A percentile compares a stretch with the other conserved stretches of the same genome.
Conservation (phyloP, 768 basidiomycete genomes). For the Lactifluus piperatus region DNA sequence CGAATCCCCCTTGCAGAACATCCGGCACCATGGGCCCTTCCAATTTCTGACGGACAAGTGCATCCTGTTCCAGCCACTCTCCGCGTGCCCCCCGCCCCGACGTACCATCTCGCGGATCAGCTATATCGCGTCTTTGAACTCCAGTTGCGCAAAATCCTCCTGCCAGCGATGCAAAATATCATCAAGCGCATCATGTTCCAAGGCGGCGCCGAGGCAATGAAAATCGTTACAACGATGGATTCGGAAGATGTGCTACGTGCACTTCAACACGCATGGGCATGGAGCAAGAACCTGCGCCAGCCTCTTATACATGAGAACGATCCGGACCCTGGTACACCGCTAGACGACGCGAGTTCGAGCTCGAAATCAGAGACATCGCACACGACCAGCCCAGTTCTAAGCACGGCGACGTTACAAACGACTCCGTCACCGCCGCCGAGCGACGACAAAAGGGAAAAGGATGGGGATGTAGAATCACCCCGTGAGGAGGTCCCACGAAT, state of each 20-base stretch:
- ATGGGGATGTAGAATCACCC: constrained; percentile 26
- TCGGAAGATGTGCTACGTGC: constrained; percentile 52
- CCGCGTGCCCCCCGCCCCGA: constrained; percentile 48
- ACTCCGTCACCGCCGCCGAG: constrained; percentile 66
- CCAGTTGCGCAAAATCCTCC: constrained; percentile 50
- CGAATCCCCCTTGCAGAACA: constrained; percentile 26
- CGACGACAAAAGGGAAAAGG: constrained; percentile 31
- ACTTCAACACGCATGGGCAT: constrained; percentile 50
- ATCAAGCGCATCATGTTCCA: constrained; percentile 60
- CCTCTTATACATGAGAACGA: constrained; percentile 6
- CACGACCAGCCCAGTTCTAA: constrained; percentile 62
- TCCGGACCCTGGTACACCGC: constrained; percentile 20
- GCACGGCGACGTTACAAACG: constrained; percentile 67
- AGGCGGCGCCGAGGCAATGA: constrained; percentile 48
- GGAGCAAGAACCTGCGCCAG: constrained; percentile 66
- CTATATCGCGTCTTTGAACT: constrained; percentile 49
- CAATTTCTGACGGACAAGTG: constrained; percentile 20
- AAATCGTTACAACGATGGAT: constrained; percentile 45
- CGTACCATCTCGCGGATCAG: constrained; percentile 54
- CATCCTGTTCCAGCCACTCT: constrained; percentile 46
- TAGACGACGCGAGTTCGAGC: constrained; percentile 40
- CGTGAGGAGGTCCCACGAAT: constrained; percentile 21
- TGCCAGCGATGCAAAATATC: constrained; percentile 61
- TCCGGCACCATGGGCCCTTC: constrained; percentile 58
- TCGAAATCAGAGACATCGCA: constrained; percentile 47